Base-by-base conservation (phyloP, 768 basidiomycete genomes). In the Inosperma sp. region DNA sequence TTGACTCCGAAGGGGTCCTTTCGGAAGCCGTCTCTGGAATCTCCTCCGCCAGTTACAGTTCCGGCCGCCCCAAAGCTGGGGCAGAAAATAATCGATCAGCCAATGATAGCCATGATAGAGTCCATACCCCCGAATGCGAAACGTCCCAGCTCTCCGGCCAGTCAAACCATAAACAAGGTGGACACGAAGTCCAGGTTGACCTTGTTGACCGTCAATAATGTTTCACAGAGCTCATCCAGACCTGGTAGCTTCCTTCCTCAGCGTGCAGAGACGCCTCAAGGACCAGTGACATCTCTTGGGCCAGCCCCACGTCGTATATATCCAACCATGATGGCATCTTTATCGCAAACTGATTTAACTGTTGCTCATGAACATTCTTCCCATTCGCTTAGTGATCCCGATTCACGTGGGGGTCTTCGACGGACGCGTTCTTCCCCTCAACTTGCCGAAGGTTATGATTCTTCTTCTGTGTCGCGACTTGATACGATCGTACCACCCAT, bases 201-300 rank as follows among this genome's bases (percentile, higher is more conserved):
- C 9, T 62, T 61, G 49, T 64, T 57, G 25, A 50, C 49, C 29
- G 57, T 59, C 48, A 46, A 56, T 42, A 48, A 7, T 17, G 49
- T 36, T 10, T 48, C 54, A 22, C 59, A 56, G 23, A 57, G 58
- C 27, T 44, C 52, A 33, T 71, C 73, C 30, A 66, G 68, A 29
- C 66, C 69, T 41, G 68, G 74, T 5, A 78, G 71, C 53, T 73
- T 73, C 36, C 66, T 78, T 31, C 79, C 80, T 17, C 55, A 69
- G 27, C 81, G 86, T 13, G 82, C 79, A 12, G 83, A 84, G 53
- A 87, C 84, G 0, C 88, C 87, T 10, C 63, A 71, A 12, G 78
- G 75, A 8, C 80, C 74, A 17, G 67, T 82, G 54, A 79, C 75
- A 2, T 82, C 85, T 17, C 72, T 89, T 16, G 72, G 81, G 2